Evolutionary conservation across 2,329 filamentous ascomycete genomes (phyloP).

Genomic region (Fusarium sarcochroum): DNA sequence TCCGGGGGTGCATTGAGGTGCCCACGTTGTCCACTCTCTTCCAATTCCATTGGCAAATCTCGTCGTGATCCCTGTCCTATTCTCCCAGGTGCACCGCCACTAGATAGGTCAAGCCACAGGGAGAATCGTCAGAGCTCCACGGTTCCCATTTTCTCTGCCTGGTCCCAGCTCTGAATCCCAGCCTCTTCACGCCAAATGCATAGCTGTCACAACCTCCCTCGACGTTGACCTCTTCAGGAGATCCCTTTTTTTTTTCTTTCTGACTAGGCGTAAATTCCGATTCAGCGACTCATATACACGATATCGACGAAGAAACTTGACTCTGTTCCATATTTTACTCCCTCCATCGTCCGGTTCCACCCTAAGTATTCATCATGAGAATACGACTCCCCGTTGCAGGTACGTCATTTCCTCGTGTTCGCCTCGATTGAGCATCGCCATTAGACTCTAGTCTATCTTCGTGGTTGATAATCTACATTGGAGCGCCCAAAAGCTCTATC

Average conservation of each 20-base stretch:
- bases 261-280: background rate
- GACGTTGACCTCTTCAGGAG: background rate
- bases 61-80: constrained; percentile 22
- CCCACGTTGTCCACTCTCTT: constrained; percentile 30
- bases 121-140: constrained; percentile 21
- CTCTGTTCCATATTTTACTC: background rate
- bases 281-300: background rate
- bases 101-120: constrained; percentile 30
- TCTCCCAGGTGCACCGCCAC: constrained; percentile 33
- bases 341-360: constrained; percentile 3
- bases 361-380: constrained; percentile 70
- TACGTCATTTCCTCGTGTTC: constrained; percentile 59
- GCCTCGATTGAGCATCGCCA: background rate
- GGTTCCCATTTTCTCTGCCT: constrained; percentile 22
- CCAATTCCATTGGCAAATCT: constrained; percentile 15
- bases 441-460: background rate
- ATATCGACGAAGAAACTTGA: background rate
- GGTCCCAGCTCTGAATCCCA: constrained; percentile 32
- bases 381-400: constrained; percentile 92
- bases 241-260: background rate
- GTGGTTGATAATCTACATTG: background rate
- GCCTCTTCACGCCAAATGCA: constrained; percentile 22
- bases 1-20: constrained; percentile 27
- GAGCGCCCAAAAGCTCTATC: background rate
- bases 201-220: constrained; percentile 16